Base-by-base conservation (phyloP, 2,329 filamentous ascomycete genomes). In the Exophiala bonariae region DNA sequence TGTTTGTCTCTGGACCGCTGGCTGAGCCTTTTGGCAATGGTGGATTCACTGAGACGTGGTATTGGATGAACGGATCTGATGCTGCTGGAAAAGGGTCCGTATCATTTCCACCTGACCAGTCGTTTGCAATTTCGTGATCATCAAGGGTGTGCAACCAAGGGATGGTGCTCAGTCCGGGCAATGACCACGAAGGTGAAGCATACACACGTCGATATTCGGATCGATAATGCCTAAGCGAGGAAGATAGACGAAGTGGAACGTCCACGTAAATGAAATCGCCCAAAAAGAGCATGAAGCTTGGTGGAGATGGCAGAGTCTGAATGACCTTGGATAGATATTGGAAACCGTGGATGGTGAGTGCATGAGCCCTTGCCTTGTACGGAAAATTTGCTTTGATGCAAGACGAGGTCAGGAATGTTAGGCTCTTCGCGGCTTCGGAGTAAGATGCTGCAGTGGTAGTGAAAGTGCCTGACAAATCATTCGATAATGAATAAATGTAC, bases 91-190 rank as follows among this genome's bases (percentile, higher is more conserved):
- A 96, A 0, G 95, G 80, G 4, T 88, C 87, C 0, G 88, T 90
- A 11, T 81, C 85, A 63, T 92, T 93, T 14, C 79, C 76, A 50
- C 86, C 83, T 22, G 67, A 66, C 90, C 91, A 97, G 69, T 97
- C 93, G 59, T 99, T 97, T 4, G 81, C 80, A 52, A 99, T 96
- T 64, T 99, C 93, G 61, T 99, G 93, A 64, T 99, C 93, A 63
- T 99, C 93, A 5, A 96, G 80, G 2, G 95, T 91, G 62, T 99
- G 93, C 35, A 97, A 89, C 93, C 93, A 99, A 59, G 91, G 95
- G n/a, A 97, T 74, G 45, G 89, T 84, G 57, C 86, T 77, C 1
- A 82, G 82, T 9, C 87, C 83, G 1, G 82, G 73, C 16, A 57
- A 47, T 11, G 54, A 75, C 93, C 93, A 99, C 56, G 96, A 92